These are phyloP conservation scores for Babesia bigemina DNA, from an alignment of 169 alveolate species.

Conservation along the genomic window DNA sequence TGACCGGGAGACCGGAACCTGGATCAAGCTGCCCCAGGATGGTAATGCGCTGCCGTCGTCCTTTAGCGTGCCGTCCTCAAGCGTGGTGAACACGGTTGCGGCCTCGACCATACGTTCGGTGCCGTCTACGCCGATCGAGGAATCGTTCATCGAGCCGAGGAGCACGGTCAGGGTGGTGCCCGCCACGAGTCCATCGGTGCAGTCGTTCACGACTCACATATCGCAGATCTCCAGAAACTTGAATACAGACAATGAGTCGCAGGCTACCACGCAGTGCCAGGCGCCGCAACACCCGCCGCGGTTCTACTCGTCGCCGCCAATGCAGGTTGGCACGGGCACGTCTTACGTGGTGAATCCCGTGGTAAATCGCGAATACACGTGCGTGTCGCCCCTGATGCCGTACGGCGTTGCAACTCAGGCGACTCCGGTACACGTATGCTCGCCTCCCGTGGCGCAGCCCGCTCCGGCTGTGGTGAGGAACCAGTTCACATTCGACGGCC, in stretches of 20 bases:
- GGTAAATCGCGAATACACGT: background rate
- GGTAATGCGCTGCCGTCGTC: background rate
- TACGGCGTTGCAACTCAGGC: background rate
- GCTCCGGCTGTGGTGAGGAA: background rate
- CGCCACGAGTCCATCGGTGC: background rate
- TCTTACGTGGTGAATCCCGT: background rate
- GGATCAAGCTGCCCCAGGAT: constrained; percentile 39
- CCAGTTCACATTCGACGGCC: constrained; percentile 2
- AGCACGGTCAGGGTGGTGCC: constrained; percentile 14
- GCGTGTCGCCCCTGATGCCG: background rate
- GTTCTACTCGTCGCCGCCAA: too few species aligned
- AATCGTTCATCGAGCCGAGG: background rate
- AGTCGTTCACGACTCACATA: constrained; percentile 7
- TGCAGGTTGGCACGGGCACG: background rate
- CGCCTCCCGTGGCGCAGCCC: background rate
- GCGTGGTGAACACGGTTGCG: background rate
- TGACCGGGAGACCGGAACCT: constrained; percentile 54
- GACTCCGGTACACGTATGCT: background rate
- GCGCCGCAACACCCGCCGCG: too few species aligned
- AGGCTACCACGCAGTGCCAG: background rate
- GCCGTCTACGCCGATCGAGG: background rate
- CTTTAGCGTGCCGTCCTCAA: background rate
- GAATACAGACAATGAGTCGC: background rate
- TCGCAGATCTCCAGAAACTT: constrained; percentile 37
- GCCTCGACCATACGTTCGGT: background rate